phyloP scores from a whole-genome alignment of 2,329 filamentous ascomycete species.

The Pseudogymnoascus sp. region DNA sequence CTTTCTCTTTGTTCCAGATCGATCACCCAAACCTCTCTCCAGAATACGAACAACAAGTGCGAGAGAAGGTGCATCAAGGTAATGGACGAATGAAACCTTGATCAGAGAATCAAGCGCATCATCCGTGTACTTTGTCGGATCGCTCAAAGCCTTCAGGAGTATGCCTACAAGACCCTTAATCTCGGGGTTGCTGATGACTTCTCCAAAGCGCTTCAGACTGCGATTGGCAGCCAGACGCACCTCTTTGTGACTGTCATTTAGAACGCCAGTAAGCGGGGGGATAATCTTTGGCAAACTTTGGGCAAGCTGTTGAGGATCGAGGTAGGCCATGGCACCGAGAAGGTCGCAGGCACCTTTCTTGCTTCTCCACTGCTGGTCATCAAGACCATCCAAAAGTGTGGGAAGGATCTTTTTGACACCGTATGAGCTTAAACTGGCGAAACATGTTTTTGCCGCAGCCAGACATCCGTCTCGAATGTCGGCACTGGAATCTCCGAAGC shows the following conservation, averaged over 20 bases:
- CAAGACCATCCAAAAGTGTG: slow-evolving; percentile 81
- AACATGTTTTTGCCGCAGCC: slow-evolving; percentile 89
- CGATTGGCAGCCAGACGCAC: slow-evolving; percentile 87
- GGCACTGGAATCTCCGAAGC: slow-evolving; percentile 80
- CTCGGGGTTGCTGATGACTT: slow-evolving; percentile 97
- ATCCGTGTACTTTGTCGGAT: slow-evolving; percentile 95
- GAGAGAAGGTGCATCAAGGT: slow-evolving; percentile 92
- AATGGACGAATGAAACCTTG: slow-evolving; percentile 97
- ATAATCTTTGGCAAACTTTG: slow-evolving; percentile 93
- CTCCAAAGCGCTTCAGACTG: slow-evolving; percentile 94
- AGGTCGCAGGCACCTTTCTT: slow-evolving; percentile 98
- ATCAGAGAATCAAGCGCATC: slow-evolving; percentile 89
- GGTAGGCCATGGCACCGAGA: slow-evolving; percentile 94
- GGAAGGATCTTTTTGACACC: slow-evolving; percentile 93
- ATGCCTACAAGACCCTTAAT: slow-evolving; percentile 88
- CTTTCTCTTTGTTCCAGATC: slow-evolving; percentile 93
- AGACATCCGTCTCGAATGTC: slow-evolving; percentile 91
- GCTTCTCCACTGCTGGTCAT: slow-evolving; percentile 95
- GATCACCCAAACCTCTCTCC: slow-evolving; percentile 81
- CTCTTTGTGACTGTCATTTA: slow-evolving; percentile 98
- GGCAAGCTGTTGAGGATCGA: slow-evolving; percentile 91
- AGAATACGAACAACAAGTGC: slow-evolving; percentile 92
- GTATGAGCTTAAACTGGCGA: slow-evolving; percentile 86
- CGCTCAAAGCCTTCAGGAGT: slow-evolving; percentile 90
- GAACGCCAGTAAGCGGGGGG: slow-evolving; percentile 82